These are phyloP conservation scores for Penicillium corylophilum DNA, from an alignment of 2,329 filamentous ascomycete species.

Conservation along the genomic window DNA sequence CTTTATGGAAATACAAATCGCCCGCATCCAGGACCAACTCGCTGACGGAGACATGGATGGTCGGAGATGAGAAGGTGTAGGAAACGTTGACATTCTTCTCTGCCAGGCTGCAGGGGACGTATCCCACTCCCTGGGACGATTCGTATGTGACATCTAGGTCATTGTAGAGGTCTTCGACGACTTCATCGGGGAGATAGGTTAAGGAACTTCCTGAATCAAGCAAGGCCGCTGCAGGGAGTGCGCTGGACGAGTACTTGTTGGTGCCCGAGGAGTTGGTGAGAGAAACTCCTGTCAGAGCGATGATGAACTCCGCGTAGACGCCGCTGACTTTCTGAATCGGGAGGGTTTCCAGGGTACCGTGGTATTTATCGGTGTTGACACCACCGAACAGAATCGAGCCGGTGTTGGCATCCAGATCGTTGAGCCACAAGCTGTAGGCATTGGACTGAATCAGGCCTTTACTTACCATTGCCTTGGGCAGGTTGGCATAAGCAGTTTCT, in stretches of 20 bases:
- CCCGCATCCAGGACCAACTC: slow-evolving; percentile 58
- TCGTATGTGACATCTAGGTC: slow-evolving; percentile 61
- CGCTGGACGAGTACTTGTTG: slow-evolving; percentile 33
- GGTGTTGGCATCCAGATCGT: slow-evolving; percentile 64
- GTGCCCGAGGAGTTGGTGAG: slow-evolving; percentile 24
- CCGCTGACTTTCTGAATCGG: slow-evolving; percentile 60
- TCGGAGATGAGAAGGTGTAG: slow-evolving; percentile 57
- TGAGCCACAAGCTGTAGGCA: slow-evolving; percentile 73
- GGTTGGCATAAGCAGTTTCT: slow-evolving; percentile 61
- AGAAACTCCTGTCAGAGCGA: slow-evolving; percentile 65
- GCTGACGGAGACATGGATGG: slow-evolving; percentile 55
- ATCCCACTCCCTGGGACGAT: slow-evolving; percentile 51
- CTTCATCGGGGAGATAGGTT: slow-evolving; percentile 38
- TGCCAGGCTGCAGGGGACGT: slow-evolving; percentile 55
- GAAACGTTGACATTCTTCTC: slow-evolving; percentile 52
- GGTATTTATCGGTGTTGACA: slow-evolving; percentile 65
- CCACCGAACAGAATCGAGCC: slow-evolving; percentile 75
- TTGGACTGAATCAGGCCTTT: slow-evolving; percentile 63
- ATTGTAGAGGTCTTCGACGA: slow-evolving; percentile 52
- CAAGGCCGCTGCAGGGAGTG: slow-evolving; percentile 43
- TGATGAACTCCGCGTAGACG: slow-evolving; percentile 62
- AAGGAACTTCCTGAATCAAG: slow-evolving; percentile 43
- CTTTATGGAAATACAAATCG: slow-evolving; percentile 35
- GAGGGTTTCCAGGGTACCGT: slow-evolving; percentile 63
- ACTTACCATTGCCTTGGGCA: slow-evolving; percentile 64